phyloP scores from a whole-genome alignment of 768 basidiomycete genomes.

The Trametes cubensis region DNA sequence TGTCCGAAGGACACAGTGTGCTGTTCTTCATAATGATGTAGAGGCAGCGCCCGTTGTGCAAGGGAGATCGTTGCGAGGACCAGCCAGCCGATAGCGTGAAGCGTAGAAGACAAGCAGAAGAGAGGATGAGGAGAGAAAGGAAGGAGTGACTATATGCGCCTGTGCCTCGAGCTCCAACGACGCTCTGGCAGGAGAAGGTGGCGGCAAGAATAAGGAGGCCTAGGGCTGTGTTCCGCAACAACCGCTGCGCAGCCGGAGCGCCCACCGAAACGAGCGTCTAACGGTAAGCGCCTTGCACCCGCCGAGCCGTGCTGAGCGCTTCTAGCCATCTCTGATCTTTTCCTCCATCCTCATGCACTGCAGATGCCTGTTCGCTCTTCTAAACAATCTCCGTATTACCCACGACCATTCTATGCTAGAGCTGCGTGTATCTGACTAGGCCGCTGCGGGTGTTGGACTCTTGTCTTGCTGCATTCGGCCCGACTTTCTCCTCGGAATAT shows the following conservation, averaged over 20 bases:
- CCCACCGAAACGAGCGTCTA: not conserved
- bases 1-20: conserved; percentile 52
- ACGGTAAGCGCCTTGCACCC: not conserved
- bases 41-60: not conserved
- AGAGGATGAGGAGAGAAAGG: conserved; percentile 1
- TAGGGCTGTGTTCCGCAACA: not conserved
- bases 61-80: conserved; percentile 9
- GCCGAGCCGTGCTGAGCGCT: no score
- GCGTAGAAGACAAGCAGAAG: not conserved
- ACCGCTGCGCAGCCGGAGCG: not conserved
- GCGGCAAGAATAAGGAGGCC: conserved; percentile 2
- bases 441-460: not conserved
- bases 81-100: conserved; percentile 1
- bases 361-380: no score
- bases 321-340: no score
- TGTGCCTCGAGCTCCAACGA: conserved; percentile 10
- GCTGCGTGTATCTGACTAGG: no score
- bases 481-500: not conserved
- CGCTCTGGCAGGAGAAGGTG: not conserved
- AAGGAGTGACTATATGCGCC: conserved; percentile 21
- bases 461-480: not conserved
- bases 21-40: conserved; percentile 17
- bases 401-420: no score
- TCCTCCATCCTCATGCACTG: no score
- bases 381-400: no score